Base-by-base conservation (phyloP, 2,329 filamentous ascomycete species). In the Alternaria angustiovoidea region DNA sequence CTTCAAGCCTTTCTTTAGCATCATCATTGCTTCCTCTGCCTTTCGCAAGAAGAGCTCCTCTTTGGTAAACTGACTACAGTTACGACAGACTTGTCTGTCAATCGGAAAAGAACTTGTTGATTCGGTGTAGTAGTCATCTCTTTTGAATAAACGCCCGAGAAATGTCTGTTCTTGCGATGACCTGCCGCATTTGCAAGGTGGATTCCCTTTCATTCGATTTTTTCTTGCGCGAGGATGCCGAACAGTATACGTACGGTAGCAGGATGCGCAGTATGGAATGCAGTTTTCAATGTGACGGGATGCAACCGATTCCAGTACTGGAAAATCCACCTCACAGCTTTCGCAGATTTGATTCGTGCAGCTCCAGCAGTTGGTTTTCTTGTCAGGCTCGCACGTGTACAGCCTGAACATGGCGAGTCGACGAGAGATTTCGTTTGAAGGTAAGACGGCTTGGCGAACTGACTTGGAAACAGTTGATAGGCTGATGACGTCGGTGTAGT, bases 401-500 rank as follows among this genome's bases (percentile, higher is more conserved):
- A 48, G 51, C 36, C 51, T 63, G 55, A 72, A 74, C 18, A 68
- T 61, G 3, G 24, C 9, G 4, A 69, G 24, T 20, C 68, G 61
- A 5, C 62, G 58, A 14, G 59, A 47, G 54, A 67, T 44, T 28
- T 69, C 65, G 9, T 68, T 28, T 5, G 55, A 46, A 18, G 72
- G 72, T 5, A 75, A 60, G 12, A 75, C 63, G 6, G 64, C 52
- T 41, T 70, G 54, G 16, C 68, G 66, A 4, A 76, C 63, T 53
- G 63, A 66, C 43, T 69, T 72, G 1, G 72, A 75, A n/a, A 69
- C 63, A 1, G 64, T 56, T 24, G 61, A 58, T n/a, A 76, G 64
- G 41, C 64, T 70, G 34, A 65, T 36, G 16, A 75, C 36, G 58
- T 76, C 74, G 11, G 53, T 18, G 59, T 70, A 75, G 57, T 76